phyloP scores from a whole-genome alignment of 78 protist genomes.

The Carpediemonas membranifera region DNA sequence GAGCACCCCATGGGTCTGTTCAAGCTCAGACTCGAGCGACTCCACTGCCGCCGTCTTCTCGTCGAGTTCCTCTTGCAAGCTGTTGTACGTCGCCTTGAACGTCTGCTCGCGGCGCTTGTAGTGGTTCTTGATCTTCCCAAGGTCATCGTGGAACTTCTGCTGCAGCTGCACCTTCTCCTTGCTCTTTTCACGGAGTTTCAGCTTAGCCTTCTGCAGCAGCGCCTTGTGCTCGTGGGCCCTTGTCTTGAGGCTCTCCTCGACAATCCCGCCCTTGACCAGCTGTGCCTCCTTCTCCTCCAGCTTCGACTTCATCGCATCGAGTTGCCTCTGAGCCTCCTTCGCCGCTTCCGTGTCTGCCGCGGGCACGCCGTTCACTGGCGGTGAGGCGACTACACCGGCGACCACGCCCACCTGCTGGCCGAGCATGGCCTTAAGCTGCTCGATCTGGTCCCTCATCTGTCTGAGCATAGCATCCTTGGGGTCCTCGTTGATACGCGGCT shows the following conservation, averaged over 20 bases:
- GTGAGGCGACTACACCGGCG: background rate
- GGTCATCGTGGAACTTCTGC: slow-evolving; percentile 14
- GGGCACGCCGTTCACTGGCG: background rate
- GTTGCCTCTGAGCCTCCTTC: background rate
- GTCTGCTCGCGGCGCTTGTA: background rate
- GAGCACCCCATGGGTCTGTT: too few species aligned
- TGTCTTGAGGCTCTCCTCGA: too few species aligned
- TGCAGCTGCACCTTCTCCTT: slow-evolving; percentile 34
- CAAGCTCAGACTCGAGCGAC: too few species aligned
- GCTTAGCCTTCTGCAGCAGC: slow-evolving; percentile 4
- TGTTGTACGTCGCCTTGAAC: background rate
- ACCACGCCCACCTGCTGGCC: background rate
- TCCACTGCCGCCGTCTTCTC: too few species aligned
- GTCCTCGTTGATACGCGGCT: slow-evolving; percentile 71
- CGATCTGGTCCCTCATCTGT: slow-evolving; percentile 50
- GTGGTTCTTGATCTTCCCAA: background rate
- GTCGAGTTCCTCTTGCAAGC: too few species aligned
- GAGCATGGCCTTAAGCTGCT: slow-evolving; percentile 20
- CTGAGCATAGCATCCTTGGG: slow-evolving; percentile 70
- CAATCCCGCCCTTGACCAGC: background rate
- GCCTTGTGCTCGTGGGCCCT: slow-evolving; percentile 11
- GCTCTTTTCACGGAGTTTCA: background rate
- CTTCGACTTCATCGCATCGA: slow-evolving; percentile 18
- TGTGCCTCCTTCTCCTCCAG: background rate
- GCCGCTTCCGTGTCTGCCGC: slow-evolving; percentile 2